Conservation (phyloP, 495 filamentous ascomycete genomes). For the Achaetomiella virescens region DNA sequence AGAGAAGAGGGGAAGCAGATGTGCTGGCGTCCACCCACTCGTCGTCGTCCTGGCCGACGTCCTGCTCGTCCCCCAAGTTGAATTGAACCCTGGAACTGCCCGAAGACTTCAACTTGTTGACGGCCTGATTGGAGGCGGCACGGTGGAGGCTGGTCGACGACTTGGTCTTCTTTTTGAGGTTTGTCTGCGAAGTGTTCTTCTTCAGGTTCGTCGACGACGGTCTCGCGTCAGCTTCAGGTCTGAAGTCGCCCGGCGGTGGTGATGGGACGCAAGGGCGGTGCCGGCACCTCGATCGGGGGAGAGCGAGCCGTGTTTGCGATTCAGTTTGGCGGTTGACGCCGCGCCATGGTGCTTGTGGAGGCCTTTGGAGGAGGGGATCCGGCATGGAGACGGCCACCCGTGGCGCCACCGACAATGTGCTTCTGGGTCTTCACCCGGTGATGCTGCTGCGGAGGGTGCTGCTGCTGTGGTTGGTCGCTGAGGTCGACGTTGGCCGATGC, state of each 20-base stretch:
- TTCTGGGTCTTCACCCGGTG: slow-evolving; percentile 37
- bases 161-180: slow-evolving; percentile 43
- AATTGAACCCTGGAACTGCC: slow-evolving; percentile 43
- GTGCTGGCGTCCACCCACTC: slow-evolving; percentile 53
- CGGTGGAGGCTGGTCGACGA: slow-evolving; percentile 41
- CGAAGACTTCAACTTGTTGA: slow-evolving; percentile 29
- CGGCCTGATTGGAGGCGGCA: slow-evolving; percentile 36
- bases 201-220: slow-evolving; percentile 34
- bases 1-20: slow-evolving; percentile 49
- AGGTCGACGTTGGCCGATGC: slow-evolving; percentile 32
- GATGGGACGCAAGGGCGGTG: slow-evolving; percentile 27
- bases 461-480: slow-evolving; percentile 28
- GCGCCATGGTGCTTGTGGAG: slow-evolving; percentile 40
- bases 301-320: slow-evolving; percentile 31
- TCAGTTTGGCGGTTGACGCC: slow-evolving; percentile 35
- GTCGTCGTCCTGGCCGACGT: slow-evolving; percentile 41
- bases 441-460: slow-evolving; percentile 20
- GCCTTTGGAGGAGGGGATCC: slow-evolving; percentile 40
- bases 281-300: slow-evolving; percentile 30
- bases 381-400: slow-evolving; percentile 32
- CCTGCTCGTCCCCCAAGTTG: slow-evolving; percentile 44
- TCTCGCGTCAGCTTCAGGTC: slow-evolving; percentile 36
- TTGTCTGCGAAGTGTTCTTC: slow-evolving; percentile 42
- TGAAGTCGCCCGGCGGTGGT: slow-evolving; percentile 42
- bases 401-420: slow-evolving; percentile 41